Conservation (phyloP, 257 asterid genomes). For the Plantago ovata region DNA sequence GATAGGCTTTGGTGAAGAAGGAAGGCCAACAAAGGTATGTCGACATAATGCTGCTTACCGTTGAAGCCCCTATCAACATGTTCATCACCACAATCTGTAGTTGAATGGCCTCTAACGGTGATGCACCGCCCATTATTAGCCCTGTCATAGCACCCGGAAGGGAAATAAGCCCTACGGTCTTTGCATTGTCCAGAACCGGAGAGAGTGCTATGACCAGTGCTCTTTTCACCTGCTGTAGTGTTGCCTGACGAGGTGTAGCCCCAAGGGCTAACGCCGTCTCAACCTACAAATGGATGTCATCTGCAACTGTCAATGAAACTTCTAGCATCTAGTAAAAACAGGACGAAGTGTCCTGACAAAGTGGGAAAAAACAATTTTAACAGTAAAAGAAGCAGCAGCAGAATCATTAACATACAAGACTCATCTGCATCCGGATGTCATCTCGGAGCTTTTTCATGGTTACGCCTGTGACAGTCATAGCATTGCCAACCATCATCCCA, state of each 20-base stretch:
- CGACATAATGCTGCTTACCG: constrained; percentile 75
- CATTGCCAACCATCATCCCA: constrained; percentile 95
- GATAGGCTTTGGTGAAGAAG: constrained; percentile 86
- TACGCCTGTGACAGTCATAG: constrained; percentile 94
- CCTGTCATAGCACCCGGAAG: constrained; percentile 99
- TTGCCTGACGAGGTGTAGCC: constrained; percentile 93
- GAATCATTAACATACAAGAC: constrained; percentile 36
- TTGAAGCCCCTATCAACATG: constrained; percentile 85
- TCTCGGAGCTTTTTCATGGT: constrained; percentile 90
- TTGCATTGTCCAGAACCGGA: constrained; percentile 88
- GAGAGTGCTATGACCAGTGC: constrained; percentile 78
- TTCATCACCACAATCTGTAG: constrained; percentile 86
- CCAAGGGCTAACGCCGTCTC: constrained; percentile 93
- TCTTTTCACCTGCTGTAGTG: constrained; percentile 78
- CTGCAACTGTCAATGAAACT: no score
- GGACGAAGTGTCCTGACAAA: no score
- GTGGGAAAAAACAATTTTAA: no score
- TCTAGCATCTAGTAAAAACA: background rate
- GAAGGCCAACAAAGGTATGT: constrained; percentile 90
- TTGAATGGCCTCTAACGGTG: constrained; percentile 87
- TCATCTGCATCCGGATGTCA: constrained; percentile 76
- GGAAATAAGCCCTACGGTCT: constrained; percentile 81
- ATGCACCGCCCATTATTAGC: constrained; percentile 95
- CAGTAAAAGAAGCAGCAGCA: no score
- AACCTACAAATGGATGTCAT: constrained; percentile 36